Evolutionary conservation across 129 eudicot species (phyloP), one percentile per base, ranked within the genome.

Genomic region (Tanacetum coccineum): DNA sequence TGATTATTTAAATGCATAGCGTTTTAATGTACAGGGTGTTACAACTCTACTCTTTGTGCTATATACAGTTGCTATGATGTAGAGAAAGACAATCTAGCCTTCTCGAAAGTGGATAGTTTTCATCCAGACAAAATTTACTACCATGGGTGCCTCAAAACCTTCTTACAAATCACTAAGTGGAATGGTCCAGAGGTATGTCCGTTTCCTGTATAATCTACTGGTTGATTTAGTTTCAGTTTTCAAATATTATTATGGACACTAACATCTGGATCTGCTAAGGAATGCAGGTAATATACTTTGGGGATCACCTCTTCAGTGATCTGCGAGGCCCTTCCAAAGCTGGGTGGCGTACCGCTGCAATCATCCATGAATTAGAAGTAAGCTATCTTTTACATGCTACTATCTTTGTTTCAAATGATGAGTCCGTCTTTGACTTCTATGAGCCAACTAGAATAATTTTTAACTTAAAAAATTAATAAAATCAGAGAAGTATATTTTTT

Each of bases 271-370:
- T 26, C 32, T 51, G 13, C 60, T 13, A 21, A 59, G 26, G 46
- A 25, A 57, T 21, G 73, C 81, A 94, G 99, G 99, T 94, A 58
- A 94, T 94, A 73, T 94, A 94, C 82, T 94, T 94, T 72, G 99
- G 97, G 57, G 99, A 94, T 75, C 99, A 94, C 81, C 84, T 94
- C 21, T 89, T 89, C 76, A 94, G 99, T 67, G 99, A 94, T 78
- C 80, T 94, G n/a, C 84, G 97, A 71, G 99, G 99, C 59, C 99
- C 99, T 70, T 89, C 97, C 15, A 94, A 87, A 78, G 95, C 99
- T 48, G 97, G 99, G 14, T 94, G 99, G 99, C 96, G 93, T 63
- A 94, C 99, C 32, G 99, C 99, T 78, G 99, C 97, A 44, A 89
- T 94, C 55, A 81, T 94, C 75, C 89, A 89, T 64, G 99, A 94